These are phyloP conservation scores for Phaeosphaeria sp. DNA, from an alignment of 2,329 filamentous ascomycete species.

Conservation along the genomic window DNA sequence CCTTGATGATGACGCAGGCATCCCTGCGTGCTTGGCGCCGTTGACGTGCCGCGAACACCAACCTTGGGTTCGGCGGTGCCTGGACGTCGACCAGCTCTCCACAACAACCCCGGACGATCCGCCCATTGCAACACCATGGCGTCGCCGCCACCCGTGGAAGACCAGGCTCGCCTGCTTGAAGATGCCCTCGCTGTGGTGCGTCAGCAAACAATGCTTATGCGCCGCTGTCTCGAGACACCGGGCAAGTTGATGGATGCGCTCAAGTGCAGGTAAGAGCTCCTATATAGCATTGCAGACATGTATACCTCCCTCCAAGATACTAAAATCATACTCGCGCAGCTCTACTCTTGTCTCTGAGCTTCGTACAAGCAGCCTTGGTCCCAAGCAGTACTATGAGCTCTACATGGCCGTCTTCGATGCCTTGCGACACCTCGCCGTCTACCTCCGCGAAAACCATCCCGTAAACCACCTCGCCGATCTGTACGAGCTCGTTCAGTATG, in stretches of 20 bases:
- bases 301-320: too few species aligned
- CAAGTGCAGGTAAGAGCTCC: slow-evolving; percentile 84
- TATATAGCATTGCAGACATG: slow-evolving; percentile 1
- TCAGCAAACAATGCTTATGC: slow-evolving; percentile 96
- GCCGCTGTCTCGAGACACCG: slow-evolving; percentile 94
- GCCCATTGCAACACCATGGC: slow-evolving; percentile 46
- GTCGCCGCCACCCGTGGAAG: slow-evolving; percentile 59
- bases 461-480: slow-evolving; percentile 97
- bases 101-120: slow-evolving; percentile 36
- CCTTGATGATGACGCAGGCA: slow-evolving; percentile 37
- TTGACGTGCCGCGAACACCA: slow-evolving; percentile 27
- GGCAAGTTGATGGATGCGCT: slow-evolving; percentile 99
- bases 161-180: slow-evolving; percentile 87
- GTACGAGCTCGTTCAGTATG: slow-evolving; percentile 97
- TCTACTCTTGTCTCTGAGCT: slow-evolving; percentile 98
- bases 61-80: slow-evolving; percentile 23
- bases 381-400: slow-evolving; percentile 99
- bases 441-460: slow-evolving; percentile 95
- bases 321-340: slow-evolving; percentile 57
- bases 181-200: slow-evolving; percentile 96
- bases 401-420: slow-evolving; percentile 99
- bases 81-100: slow-evolving; percentile 33
- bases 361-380: slow-evolving; percentile 94
- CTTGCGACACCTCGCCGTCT: slow-evolving; percentile 92
- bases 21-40: slow-evolving; percentile 36